Evolutionary conservation across 257 asterid genomes (phyloP).

Genomic region (Fraxinus cuspidata): DNA sequence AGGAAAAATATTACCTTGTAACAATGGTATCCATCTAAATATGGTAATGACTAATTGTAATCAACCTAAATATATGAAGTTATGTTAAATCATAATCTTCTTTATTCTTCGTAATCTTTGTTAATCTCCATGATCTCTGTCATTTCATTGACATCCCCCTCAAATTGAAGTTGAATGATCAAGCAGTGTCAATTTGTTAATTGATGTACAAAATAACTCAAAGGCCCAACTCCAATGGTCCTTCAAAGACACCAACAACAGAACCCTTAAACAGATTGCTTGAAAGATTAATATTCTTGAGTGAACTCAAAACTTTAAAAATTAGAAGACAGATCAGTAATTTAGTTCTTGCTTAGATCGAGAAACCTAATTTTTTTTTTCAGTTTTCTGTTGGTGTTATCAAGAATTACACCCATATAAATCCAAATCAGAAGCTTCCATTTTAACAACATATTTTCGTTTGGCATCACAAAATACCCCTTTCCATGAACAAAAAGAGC

Average conservation of each 20-base stretch:
- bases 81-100: no score
- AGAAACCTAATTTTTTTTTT: slow-evolving; percentile 42
- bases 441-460: slow-evolving; percentile 49
- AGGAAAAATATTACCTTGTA: no score
- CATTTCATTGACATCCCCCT: no score
- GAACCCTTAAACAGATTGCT: slow-evolving; percentile 74
- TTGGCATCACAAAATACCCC: slow-evolving; percentile 68
- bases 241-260: slow-evolving; percentile 58
- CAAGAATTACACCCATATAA: slow-evolving; percentile 77
- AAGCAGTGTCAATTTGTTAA: no score
- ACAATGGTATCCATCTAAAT: no score
- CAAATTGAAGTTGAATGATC: no score
- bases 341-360: slow-evolving; percentile 81
- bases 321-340: slow-evolving; percentile 75
- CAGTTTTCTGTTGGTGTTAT: slow-evolving; percentile 79
- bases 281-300: slow-evolving; percentile 67
- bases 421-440: slow-evolving; percentile 60
- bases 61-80: no score
- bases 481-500: slow-evolving; percentile 75
- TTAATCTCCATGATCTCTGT: no score
- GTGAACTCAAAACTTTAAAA: slow-evolving; percentile 82
- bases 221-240: slow-evolving; percentile 43
- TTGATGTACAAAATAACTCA: no score
- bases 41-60: no score
- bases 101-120: no score